These are phyloP conservation scores for Wallacemonas rigidus DNA, from an alignment of 208 protist species.

Conservation along the genomic window DNA sequence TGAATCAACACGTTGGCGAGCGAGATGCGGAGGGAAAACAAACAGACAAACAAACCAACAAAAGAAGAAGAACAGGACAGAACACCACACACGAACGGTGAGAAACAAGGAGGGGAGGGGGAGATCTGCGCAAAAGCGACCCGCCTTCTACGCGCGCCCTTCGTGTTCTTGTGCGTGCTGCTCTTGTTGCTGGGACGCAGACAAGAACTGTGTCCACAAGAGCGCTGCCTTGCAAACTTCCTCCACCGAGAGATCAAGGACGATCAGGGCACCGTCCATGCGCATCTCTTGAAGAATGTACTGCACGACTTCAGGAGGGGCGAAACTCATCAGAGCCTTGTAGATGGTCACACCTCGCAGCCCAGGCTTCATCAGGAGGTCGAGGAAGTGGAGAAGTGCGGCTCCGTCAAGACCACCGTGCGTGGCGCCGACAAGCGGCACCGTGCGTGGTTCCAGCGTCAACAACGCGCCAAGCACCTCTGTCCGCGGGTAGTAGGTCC, in stretches of 20 bases:
- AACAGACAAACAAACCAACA: too few relatives aligned
- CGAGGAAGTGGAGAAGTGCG: slow-evolving; percentile 78
- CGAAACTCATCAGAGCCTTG: slow-evolving; percentile 63
- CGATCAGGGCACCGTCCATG: slow-evolving; percentile 80
- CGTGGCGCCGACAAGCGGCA: slow-evolving; percentile 36
- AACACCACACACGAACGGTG: too few relatives aligned
- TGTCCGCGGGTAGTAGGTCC: slow-evolving; percentile 87
- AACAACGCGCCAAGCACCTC: slow-evolving; percentile 81
- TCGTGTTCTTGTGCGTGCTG: neutral
- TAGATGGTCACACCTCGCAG: slow-evolving; percentile 58
- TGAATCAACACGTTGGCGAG: neutral
- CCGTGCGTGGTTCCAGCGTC: slow-evolving; percentile 72
- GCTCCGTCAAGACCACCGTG: slow-evolving; percentile 51
- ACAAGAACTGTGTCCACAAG: slow-evolving; percentile 76
- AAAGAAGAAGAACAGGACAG: too few relatives aligned
- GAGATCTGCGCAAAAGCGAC: too few relatives aligned
- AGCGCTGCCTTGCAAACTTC: slow-evolving; percentile 69
- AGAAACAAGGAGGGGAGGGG: too few relatives aligned
- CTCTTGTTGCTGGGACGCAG: slow-evolving; percentile 50
- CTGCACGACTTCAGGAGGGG: slow-evolving; percentile 77
- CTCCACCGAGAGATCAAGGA: slow-evolving; percentile 71
- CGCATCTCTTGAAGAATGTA: slow-evolving; percentile 85
- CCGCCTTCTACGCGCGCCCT: neutral
- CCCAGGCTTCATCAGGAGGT: slow-evolving; percentile 76
- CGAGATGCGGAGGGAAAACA: too few relatives aligned